Percentiles rank a stretch among this genome's conserved stretches.
phyloP scores from a whole-genome alignment of 2,329 filamentous ascomycete genomes.

The Epichloe elymi region DNA sequence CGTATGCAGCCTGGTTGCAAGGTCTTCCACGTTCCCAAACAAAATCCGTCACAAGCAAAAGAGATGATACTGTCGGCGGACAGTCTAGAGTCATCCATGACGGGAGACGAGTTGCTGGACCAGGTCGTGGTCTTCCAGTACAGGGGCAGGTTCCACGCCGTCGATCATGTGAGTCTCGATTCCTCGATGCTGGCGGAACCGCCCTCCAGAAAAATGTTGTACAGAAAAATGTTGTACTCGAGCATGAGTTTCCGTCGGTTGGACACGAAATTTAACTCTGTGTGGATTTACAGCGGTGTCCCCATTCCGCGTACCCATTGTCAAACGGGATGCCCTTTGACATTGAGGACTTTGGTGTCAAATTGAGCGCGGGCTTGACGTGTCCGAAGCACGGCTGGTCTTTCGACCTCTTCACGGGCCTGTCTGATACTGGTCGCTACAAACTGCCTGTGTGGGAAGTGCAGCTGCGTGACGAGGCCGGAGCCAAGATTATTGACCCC shows the following conservation, averaged over 20 bases:
- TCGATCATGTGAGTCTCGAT: constrained; percentile 46
- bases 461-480: constrained; percentile 28
- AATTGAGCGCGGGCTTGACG: constrained; percentile 46
- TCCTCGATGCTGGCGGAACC: not conserved
- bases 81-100: not conserved
- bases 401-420: constrained; percentile 53
- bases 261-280: too few relatives aligned
- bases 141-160: constrained; percentile 48
- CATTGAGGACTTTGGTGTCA: constrained; percentile 59
- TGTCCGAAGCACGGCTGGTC: constrained; percentile 62
- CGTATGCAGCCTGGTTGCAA: constrained; percentile 41
- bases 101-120: constrained; percentile 28
- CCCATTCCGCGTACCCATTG: constrained; percentile 53
- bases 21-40: constrained; percentile 37
- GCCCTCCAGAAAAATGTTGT: not conserved
- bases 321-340: constrained; percentile 52
- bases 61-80: constrained; percentile 15
- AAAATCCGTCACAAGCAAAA: constrained; percentile 24
- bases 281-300: constrained; percentile 38
- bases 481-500: constrained; percentile 5
- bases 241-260: too few relatives aligned
- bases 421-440: constrained; percentile 48
- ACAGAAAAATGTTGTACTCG: too few relatives aligned
- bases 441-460: constrained; percentile 51
- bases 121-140: constrained; percentile 56